phyloP scores from a whole-genome alignment of 2,329 filamentous ascomycete species.

The Botrytis galanthina region DNA sequence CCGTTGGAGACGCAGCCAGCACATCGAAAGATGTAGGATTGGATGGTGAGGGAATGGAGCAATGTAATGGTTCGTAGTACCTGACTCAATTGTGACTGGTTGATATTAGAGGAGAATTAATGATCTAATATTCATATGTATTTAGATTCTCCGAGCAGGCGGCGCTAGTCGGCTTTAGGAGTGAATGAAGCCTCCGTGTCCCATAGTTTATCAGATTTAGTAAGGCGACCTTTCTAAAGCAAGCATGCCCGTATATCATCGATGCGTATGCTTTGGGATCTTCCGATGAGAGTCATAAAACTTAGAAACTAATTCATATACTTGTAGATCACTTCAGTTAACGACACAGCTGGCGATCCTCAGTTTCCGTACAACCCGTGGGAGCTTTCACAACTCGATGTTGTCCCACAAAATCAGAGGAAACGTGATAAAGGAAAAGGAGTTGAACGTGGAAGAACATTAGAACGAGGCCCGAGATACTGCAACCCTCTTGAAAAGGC shows the following conservation, averaged over 20 bases:
- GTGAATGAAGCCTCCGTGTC: neutral
- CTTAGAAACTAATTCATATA: neutral
- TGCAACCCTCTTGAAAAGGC: constrained; percentile 33
- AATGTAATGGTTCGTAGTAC: neutral
- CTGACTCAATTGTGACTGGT: neutral
- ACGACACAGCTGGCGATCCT: neutral
- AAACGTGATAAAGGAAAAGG: constrained; percentile 25
- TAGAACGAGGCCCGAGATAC: constrained; percentile 27
- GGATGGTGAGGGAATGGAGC: neutral
- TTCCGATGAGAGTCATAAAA: neutral
- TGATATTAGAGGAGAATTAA: accelerated
- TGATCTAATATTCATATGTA: neutral
- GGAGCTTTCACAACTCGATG: constrained; percentile 2
- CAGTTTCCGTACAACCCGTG: constrained; percentile 1
- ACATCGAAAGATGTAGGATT: constrained; percentile 6
- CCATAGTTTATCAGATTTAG: neutral
- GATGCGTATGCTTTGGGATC: neutral
- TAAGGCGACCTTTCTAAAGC: neutral
- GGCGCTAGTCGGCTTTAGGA: neutral
- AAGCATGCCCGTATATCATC: neutral
- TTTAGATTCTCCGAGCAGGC: neutral
- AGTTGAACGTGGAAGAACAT: constrained; percentile 30
- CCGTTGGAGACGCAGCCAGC: constrained; percentile 28
- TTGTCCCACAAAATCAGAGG: neutral
- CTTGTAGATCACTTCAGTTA: neutral